Evolutionary conservation across 345 rosid genomes (phyloP), one percentile per base, ranked within the genome.

Genomic region (Lumnitzera littorea): DNA sequence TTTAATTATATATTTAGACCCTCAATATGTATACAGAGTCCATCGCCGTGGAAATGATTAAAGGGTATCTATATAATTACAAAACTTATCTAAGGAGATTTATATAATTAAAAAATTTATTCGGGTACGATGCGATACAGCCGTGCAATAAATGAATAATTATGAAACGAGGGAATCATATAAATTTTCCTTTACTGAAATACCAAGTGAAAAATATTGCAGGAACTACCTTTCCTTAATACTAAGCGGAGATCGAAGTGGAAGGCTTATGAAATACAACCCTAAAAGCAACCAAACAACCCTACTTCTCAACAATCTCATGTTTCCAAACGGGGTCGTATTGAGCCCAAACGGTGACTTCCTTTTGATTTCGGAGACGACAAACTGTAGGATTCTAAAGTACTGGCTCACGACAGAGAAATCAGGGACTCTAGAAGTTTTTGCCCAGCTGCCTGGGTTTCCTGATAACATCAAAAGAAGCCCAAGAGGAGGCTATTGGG

Each of bases 381-480:
- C 69, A 7, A 64, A 61, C 4, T 66, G 77, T 41, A 64, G 80
- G 16, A 70, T 88, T 53, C 60, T 79, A 16, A 80, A 72, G 53
- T 81, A 74, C 54, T 67, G 85, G 80, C 76, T 86, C 3, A 67
- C 62, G 12, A 60, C 67, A 49, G 2, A 64, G 17, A 74, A 53
- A 56, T 67, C 62, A 23, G 57, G 67, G 47, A 67, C 12, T 2
- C 51, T 67, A 31, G 84, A 78, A 23, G 31, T 70, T 13, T 75
- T 89, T 5, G 82, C 82, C 10, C 50, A 13, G 46, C 82, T 89
- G 50, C 83, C 78, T 3, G 89, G 95, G 16, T 79, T 84, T 54
- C 87, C 89, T 3, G 95, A 89, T 62, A 89, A 86, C 59, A 81
- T 86, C 63, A 86, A 74, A 68, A 79, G 74, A 53, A 81, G 83